These are phyloP conservation scores for Metschnikowia rubicola DNA, from an alignment of 805 yeast species.

Conservation along the genomic window DNA sequence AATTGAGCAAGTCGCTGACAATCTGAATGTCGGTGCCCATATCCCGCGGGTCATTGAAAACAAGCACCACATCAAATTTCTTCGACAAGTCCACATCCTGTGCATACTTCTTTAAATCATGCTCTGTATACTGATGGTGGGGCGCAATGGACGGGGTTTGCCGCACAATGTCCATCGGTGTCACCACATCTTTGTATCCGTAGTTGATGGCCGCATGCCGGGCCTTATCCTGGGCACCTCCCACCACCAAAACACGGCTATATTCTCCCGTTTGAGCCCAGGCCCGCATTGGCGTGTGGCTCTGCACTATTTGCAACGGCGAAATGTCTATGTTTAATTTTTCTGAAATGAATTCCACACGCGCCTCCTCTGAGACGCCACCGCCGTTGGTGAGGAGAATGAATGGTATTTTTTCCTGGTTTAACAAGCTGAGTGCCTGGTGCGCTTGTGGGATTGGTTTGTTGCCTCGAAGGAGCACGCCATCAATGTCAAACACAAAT, in stretches of 20 bases:
- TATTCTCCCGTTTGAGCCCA: slow-evolving; percentile 45
- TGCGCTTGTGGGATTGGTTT: slow-evolving; percentile 63
- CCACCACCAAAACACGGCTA: slow-evolving; percentile 71
- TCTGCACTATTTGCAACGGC: slow-evolving; percentile 69
- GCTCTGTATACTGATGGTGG: slow-evolving; percentile 51
- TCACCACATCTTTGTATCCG: slow-evolving; percentile 74
- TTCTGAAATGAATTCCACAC: slow-evolving; percentile 52
- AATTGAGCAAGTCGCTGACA: slow-evolving; percentile 64
- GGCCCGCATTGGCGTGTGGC: slow-evolving; percentile 81
- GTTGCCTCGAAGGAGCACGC: slow-evolving; percentile 76
- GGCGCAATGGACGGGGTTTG: slow-evolving; percentile 65
- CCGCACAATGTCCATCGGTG: slow-evolving; percentile 67
- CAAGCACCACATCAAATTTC: slow-evolving; percentile 71
- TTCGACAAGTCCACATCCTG: slow-evolving; percentile 24
- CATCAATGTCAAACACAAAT: slow-evolving; percentile 65
- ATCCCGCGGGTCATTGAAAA: slow-evolving; percentile 87
- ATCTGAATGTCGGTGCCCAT: slow-evolving; percentile 83
- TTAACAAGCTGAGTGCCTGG: slow-evolving; percentile 53
- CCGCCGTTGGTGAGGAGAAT: slow-evolving; percentile 91
- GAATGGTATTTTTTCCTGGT: slow-evolving; percentile 61
- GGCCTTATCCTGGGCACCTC: slow-evolving; percentile 72
- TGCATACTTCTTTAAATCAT: slow-evolving; percentile 44
- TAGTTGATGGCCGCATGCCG: slow-evolving; percentile 69
- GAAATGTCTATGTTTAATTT: slow-evolving; percentile 45
- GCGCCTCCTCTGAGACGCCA: slow-evolving; percentile 62